phyloP scores from a whole-genome alignment of 208 protist genomes.

The Trypanosoma cruzi region DNA sequence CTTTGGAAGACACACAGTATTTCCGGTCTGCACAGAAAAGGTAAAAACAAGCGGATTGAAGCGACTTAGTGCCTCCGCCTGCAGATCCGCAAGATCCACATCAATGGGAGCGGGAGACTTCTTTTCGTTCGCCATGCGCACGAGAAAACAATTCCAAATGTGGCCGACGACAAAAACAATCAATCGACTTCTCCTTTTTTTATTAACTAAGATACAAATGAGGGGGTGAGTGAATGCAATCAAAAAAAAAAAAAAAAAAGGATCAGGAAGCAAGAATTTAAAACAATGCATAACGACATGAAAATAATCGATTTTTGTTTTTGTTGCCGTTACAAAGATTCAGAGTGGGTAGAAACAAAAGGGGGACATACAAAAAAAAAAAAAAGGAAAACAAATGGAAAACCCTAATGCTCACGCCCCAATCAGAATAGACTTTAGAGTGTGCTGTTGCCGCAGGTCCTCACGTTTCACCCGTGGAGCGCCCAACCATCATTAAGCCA shows the following conservation, averaged over 20 bases:
- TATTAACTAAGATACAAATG: neutral
- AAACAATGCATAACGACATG: neutral
- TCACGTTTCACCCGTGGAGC: neutral
- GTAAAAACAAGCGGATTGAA: constrained; percentile 53
- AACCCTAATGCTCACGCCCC: neutral
- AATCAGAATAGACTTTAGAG: neutral
- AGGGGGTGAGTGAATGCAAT: neutral
- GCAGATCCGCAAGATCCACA: constrained; percentile 28
- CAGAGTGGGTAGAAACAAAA: neutral
- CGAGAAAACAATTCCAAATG: neutral
- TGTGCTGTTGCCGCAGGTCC: neutral
- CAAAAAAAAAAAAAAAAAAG: neutral
- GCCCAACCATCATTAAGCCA: neutral
- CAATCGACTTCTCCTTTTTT: neutral
- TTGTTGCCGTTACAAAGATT: no score
- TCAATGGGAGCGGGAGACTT: constrained; percentile 7
- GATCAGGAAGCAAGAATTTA: neutral
- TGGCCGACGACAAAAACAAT: neutral
- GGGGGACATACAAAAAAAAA: neutral
- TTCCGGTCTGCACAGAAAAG: constrained; percentile 38
- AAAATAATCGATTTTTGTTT: no score
- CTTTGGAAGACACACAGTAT: constrained; percentile 31
- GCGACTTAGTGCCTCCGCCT: constrained; percentile 25
- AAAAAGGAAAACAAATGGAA: neutral
- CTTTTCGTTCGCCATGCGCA: neutral